Evolutionary conservation across 306 rosid genomes (phyloP).

Genomic region (Quercus parvula): DNA sequence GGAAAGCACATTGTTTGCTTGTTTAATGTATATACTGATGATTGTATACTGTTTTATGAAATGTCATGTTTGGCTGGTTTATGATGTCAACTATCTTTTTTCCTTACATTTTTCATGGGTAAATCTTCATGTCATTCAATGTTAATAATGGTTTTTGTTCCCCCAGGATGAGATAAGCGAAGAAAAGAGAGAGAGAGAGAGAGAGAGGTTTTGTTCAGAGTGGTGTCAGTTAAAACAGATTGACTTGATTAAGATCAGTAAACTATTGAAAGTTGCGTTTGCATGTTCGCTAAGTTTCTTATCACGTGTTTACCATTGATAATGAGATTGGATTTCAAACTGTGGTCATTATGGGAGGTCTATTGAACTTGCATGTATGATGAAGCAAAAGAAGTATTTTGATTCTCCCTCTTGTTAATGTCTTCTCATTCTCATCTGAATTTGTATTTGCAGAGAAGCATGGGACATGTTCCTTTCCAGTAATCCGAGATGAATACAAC

Average conservation of each 20-base stretch:
- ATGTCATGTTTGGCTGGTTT: not conserved
- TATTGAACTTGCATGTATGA: not conserved
- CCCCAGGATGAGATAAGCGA: not conserved
- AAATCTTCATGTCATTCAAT: not conserved
- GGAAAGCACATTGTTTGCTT: not conserved
- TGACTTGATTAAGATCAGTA: not conserved
- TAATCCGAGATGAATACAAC: conserved; percentile 61
- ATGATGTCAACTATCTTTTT: not conserved
- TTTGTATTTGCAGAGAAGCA: conserved; percentile 80
- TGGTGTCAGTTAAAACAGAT: not conserved
- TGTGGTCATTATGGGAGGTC: not conserved
- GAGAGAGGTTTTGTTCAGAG: not conserved
- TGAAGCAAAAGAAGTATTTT: not conserved
- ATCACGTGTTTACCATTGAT: not conserved
- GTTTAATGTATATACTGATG: not conserved
- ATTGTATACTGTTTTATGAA: not conserved
- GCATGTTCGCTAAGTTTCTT: not conserved
- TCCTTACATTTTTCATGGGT: not conserved
- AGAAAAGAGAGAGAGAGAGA: not conserved
- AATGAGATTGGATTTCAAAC: not conserved
- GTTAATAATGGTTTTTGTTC: not conserved
- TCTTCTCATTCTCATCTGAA: conserved; percentile 17
- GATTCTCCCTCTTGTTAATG: conserved; percentile 2
- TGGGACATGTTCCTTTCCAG: conserved; percentile 87
- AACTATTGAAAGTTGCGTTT: not conserved